Base-by-base conservation (phyloP, 2,329 filamentous ascomycete genomes). In the Botrytis paeoniae region DNA sequence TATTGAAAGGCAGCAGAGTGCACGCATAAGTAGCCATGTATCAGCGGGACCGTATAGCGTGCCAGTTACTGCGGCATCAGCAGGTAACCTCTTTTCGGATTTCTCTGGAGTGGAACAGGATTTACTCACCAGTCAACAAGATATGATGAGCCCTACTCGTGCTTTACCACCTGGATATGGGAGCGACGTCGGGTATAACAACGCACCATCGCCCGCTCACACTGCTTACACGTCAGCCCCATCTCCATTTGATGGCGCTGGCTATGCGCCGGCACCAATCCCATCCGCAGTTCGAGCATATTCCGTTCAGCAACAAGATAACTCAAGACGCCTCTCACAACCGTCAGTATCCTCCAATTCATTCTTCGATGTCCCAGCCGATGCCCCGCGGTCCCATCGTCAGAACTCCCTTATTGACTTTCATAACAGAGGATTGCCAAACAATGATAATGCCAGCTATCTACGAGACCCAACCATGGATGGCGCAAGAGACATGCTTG, bases 401-500 rank as follows among this genome's bases (percentile, higher is more conserved):
- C 89, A 87, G 83, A 88, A 85, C 82, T 88, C 88, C 80, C 83
- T 89, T 83, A 86, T 90, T 91, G 89, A 92, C 88, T 86, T 87
- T 82, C 78, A 81, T 76, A 87, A 87, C 83, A 88, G 89, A 82
- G 83, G 88, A 69, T 85, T 83, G 82, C 88, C 83, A 85, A 89
- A 60, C 45, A 71, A 84, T 81, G 90, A 85, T 82, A 80, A 82
- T 68, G 85, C 87, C 72, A 92, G 91, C 78, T 97, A 95, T 82
- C 35, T 37, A 41, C 93, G 92, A 77, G 95, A 98, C 81, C 93
- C 94, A 41, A 89, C 98, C 73, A 48, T 68, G 12, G 95, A 98
- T 82, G 95, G 95, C 37, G 95, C 94, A 81, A 92, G 96, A 75
- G 94, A 94, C 78, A 98, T 98, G 93, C 88, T 98, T 39, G 94